A percentile compares a stretch with the other conserved stretches of the same genome.
These are phyloP conservation scores for Pythium vanterpoolii DNA, from an alignment of 352 stramenopile species.

Conservation along the genomic window DNA sequence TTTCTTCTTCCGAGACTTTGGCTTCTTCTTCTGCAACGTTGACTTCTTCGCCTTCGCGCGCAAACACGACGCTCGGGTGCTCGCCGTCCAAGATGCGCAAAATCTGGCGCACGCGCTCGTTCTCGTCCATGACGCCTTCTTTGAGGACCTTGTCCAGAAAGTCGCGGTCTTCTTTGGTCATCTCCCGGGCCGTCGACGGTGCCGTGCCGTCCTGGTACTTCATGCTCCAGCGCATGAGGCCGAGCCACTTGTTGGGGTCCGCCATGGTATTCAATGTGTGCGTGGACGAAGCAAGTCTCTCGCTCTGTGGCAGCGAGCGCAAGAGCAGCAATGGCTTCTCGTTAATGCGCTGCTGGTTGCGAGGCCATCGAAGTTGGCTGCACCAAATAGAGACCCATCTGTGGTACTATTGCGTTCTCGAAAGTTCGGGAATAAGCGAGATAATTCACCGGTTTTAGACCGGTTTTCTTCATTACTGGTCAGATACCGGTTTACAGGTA, in stretches of 20 bases:
- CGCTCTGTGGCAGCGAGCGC: background rate
- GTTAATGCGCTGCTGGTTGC: background rate
- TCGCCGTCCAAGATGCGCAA: conserved; percentile 79
- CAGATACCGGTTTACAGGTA: background rate
- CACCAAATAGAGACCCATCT: conserved; percentile 6
- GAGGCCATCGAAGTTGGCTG: background rate
- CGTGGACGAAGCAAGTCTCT: background rate
- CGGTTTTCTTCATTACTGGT: background rate
- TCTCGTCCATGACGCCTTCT: conserved; percentile 83
- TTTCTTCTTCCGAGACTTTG: conserved; percentile 52
- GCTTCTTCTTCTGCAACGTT: conserved; percentile 23
- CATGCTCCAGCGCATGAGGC: conserved; percentile 88
- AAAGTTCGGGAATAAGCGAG: conserved; percentile 24
- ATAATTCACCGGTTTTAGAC: conserved; percentile 2
- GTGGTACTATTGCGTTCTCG: conserved; percentile 27
- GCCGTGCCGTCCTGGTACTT: conserved; percentile 81
- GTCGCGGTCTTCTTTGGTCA: conserved; percentile 70
- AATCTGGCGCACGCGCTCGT: conserved; percentile 80
- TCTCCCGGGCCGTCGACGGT: conserved; percentile 56
- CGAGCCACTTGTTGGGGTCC: conserved; percentile 86
- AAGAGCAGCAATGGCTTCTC: conserved; percentile 9
- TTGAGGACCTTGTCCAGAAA: conserved; percentile 85
- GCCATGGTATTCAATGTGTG: conserved; percentile 20
- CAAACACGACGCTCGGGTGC: conserved; percentile 68
- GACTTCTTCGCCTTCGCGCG: conserved; percentile 34